Percentiles rank a stretch among this genome's conserved stretches.
Evolutionary conservation across 2,329 filamentous ascomycete genomes (phyloP).

Genomic region (Celoporthe dispersa): DNA sequence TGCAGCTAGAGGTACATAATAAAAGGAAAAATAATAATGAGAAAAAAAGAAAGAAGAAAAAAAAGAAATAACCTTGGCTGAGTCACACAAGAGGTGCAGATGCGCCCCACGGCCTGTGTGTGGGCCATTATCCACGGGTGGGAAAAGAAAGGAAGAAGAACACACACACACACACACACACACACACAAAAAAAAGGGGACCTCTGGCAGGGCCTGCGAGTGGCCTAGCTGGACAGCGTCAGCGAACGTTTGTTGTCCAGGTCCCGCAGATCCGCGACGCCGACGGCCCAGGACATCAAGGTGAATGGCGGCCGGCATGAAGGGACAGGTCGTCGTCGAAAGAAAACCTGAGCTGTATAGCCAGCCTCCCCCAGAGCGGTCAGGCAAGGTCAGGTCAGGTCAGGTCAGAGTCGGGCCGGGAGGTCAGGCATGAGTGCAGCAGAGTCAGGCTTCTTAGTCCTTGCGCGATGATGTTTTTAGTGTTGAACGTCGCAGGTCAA

Average conservation of each 20-base stretch:
- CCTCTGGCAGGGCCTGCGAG: neutral
- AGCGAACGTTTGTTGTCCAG: constrained; percentile 1
- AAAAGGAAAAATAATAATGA: too few relatives aligned
- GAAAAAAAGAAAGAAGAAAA: too few relatives aligned
- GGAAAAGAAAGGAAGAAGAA: neutral
- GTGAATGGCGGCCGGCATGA: neutral
- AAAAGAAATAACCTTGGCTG: neutral
- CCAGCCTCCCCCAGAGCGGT: constrained; percentile 4
- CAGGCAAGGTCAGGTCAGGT: neutral
- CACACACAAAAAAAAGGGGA: neutral
- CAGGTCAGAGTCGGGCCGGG: constrained; percentile 32
- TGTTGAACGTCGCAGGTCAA: constrained; percentile 39
- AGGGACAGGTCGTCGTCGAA: neutral
- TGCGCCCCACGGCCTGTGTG: constrained; percentile 2
- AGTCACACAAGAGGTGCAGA: neutral
- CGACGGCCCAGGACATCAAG: neutral
- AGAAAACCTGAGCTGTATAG: neutral
- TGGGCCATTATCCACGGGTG: neutral
- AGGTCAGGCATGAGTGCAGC: constrained; percentile 53
- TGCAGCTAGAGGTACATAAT: neutral
- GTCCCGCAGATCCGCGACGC: neutral
- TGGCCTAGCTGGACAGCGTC: neutral
- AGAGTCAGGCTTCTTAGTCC: constrained; percentile 44
- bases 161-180: too few relatives aligned
- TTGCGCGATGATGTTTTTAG: constrained; percentile 46